Evolutionary conservation across 208 protist genomes (phyloP).

Genomic region (Leishmania braziliensis): DNA sequence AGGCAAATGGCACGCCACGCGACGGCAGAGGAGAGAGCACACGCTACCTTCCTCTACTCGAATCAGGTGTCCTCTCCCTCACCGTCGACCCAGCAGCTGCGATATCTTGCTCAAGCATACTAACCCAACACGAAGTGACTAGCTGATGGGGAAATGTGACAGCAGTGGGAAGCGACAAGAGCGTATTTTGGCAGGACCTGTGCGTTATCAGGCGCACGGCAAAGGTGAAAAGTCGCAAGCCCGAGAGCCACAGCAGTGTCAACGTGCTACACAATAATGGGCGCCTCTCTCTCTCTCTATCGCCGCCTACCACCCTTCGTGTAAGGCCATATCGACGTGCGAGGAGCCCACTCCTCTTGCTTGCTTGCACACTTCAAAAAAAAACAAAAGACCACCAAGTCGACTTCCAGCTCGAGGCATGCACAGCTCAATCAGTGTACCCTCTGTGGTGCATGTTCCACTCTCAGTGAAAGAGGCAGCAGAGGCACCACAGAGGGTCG

Average conservation of each 20-base stretch:
- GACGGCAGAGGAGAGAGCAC: not conserved
- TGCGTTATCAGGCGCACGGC: not conserved
- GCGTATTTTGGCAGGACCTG: not conserved
- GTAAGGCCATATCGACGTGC: not conserved
- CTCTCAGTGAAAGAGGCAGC: not conserved
- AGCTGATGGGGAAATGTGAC: slow-evolving; percentile 5
- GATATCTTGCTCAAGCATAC: slow-evolving; percentile 34
- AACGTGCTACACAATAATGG: not conserved
- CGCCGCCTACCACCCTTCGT: not conserved
- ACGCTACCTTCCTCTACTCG: not conserved
- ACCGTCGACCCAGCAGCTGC: not conserved
- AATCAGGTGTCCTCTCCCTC: not conserved
- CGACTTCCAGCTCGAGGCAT: not conserved
- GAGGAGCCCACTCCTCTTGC: not conserved
- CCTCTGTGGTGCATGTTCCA: not conserved
- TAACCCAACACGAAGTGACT: slow-evolving; percentile 29
- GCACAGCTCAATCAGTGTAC: not conserved
- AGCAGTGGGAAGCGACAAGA: slow-evolving; percentile 45
- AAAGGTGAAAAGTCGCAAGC: not conserved
- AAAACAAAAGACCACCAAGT: not conserved
- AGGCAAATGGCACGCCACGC: not conserved
- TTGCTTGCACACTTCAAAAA: not conserved
- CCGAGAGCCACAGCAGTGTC: not conserved
- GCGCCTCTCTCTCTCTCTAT: too few relatives aligned
- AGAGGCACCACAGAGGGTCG: slow-evolving; percentile 7